Evolutionary conservation across 192 early-diverging fungal species (phyloP), one percentile per base, ranked within the genome.

Genomic region (Coemansia sp.): DNA sequence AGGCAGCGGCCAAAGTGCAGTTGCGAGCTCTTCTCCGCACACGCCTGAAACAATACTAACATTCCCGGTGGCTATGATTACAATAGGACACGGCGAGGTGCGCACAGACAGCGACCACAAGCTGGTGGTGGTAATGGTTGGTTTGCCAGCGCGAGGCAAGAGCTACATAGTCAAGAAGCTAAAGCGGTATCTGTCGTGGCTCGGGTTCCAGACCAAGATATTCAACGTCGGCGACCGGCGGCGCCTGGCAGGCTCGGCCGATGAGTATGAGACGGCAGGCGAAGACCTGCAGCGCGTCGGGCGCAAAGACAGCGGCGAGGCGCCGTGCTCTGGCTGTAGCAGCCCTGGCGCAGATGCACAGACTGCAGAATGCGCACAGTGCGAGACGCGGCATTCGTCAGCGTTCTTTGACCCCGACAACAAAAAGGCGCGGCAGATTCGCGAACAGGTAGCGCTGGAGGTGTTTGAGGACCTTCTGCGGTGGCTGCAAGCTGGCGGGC

Each of bases 171-270:
- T 93, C 74, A 97, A 97, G 64, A 98, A 98, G 68, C 84, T 98
- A 23, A 86, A 87, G 66, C 87, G 94, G 48, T 98, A 94, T 83
- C 74, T 92, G 74, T 88, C 84, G 8, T 89, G 88, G 87, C 77
- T 91, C 21, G 87, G 87, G 18, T 94, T 89, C 60, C 85, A 88
- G 63, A 90, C 89, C 11, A 88, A 84, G 68, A 88, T 90, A 75
- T 79, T 99, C 69, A 99, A 99, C 64, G 97, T 99, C 4, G 97
- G 97, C 62, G 97, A 97, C 81, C 82, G 90, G 9, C 84, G 97
- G 49, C 86, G 97, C 58, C 86, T 89, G 42, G 81, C 81, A 2
- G 83, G 84, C 34, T 67, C 73, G 25, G 57, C 58, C 4, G 68
- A 70, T 53, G 71, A 70, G 38, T 63, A 65, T 31, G 64, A 68